Conservation (phyloP, 1,284 basidiomycete species). For the Anthracocystis setariae region DNA sequence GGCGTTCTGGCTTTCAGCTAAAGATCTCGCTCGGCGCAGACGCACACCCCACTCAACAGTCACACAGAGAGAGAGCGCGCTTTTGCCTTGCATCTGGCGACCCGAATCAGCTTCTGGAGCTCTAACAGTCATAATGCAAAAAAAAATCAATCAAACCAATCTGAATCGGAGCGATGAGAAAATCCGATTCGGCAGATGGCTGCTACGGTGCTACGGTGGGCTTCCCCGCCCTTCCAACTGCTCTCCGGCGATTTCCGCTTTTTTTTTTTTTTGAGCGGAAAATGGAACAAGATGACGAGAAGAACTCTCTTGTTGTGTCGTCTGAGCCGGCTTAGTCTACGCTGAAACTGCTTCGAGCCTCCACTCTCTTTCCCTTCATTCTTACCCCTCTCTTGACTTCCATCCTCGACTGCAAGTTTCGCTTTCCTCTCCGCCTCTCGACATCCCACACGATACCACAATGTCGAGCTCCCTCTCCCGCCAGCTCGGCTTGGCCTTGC, state of each 20-base stretch:
- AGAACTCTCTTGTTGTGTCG: no score
- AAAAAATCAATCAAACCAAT: no score
- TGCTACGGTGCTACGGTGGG: background rate
- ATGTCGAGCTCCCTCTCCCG: constrained; percentile 45
- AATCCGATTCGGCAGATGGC: background rate
- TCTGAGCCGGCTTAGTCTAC: constrained; percentile 2
- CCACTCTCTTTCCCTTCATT: background rate
- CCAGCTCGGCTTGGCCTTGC: constrained; percentile 33
- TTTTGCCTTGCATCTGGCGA: no score
- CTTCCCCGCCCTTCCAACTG: background rate
- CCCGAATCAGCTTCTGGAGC: no score
- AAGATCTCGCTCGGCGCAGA: background rate
- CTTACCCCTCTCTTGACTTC: background rate
- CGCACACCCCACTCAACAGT: background rate
- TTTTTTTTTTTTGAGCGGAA: no score
- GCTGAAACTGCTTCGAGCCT: constrained; percentile 6
- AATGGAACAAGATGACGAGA: background rate
- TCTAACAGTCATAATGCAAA: background rate
- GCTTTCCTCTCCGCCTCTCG: background rate
- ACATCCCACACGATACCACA: background rate
- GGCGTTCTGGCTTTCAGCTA: no score
- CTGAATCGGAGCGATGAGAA: background rate
- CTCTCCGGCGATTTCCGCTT: background rate
- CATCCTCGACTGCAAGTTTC: background rate
- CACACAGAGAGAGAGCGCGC: no score